Evolutionary conservation across 2,329 filamentous ascomycete genomes (phyloP), one percentile per base, ranked within the genome.

Genomic region (Ceratocystis albifundus): DNA sequence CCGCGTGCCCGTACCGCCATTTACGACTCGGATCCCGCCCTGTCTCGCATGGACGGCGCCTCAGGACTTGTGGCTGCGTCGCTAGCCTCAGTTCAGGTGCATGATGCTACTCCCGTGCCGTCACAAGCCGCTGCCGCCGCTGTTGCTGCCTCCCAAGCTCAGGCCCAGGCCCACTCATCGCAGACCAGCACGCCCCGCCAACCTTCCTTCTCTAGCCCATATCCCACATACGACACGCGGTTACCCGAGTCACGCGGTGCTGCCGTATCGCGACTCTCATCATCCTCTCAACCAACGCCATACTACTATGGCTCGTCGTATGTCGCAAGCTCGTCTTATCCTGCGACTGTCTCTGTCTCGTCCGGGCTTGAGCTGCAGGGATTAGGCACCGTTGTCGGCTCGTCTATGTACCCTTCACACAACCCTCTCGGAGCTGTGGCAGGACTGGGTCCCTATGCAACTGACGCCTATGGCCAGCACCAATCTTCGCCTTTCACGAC

Each of bases 131-230:
- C 22, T 10, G 32, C 32, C 32, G 53, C 53, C 12, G 53, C 32
- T 36, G 32, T 36, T 8, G 32, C 32, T 36, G 32, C 22, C 25
- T 32, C 53, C 10, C 53, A 57, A 8, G 46, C 46, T 5, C 48
- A 53, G 12, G 48, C 12, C 0, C 53, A 66, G 32, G 66, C 68
- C 48, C 67, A 68, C 59, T 66, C 64, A 10, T 62, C 67, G 45
- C 68, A 69, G 57, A 62, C 64, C 45, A 68, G 61, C 30, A 68
- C 67, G 7, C 65, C 67, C 22, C 65, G 67, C 44, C 64, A 66
- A 41, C 45, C 61, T 2, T 32, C 67, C 28, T 68, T 68, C 20
- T 55, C 64, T 8, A 66, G 67, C 15, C 64, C 64, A 25, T 68
- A 68, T 57, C 44, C 50, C 0, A 63, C 61, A 1, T 67, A 64